phyloP scores from a whole-genome alignment of 2,329 filamentous ascomycete species.

The Apiospora phragmitis region DNA sequence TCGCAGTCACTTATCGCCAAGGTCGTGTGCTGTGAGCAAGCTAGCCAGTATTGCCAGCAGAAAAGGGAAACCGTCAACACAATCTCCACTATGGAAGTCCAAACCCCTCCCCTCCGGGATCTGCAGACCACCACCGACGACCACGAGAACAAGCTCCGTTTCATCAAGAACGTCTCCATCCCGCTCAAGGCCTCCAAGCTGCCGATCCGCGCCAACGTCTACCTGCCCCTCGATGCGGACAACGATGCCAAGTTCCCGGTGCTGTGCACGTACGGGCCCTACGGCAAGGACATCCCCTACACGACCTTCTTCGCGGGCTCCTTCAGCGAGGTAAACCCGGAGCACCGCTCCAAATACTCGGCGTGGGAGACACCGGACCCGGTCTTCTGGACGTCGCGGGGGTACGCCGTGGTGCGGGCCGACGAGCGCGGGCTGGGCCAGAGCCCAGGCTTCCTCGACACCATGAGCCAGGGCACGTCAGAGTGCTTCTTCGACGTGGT shows the following conservation, averaged over 20 bases:
- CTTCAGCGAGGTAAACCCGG: slow-evolving; percentile 51
- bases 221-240: slow-evolving; percentile 35
- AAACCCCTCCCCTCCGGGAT: slow-evolving; percentile 22
- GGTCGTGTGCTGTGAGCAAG: not conserved
- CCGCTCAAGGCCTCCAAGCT: slow-evolving; percentile 30
- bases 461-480: slow-evolving; percentile 48
- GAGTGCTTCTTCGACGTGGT: slow-evolving; percentile 51
- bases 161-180: slow-evolving; percentile 36
- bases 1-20: not conserved
- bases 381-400: slow-evolving; percentile 53
- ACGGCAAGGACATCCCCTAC: slow-evolving; percentile 73
- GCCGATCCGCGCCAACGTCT: slow-evolving; percentile 40
- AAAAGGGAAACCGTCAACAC: not conserved
- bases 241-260: slow-evolving; percentile 56
- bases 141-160: slow-evolving; percentile 28
- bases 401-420: slow-evolving; percentile 56
- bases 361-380: slow-evolving; percentile 62
- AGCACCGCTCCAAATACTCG: slow-evolving; percentile 54
- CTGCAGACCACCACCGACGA: slow-evolving; percentile 21
- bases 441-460: slow-evolving; percentile 47
- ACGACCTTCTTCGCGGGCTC: slow-evolving; percentile 41
- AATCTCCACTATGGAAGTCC: slow-evolving; percentile 17
- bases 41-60: not conserved
- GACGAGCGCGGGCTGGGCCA: slow-evolving; percentile 52
- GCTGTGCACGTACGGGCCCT: slow-evolving; percentile 70